phyloP scores from a whole-genome alignment of 805 yeast genomes.

The Schizosaccharomyces japonicus region DNA sequence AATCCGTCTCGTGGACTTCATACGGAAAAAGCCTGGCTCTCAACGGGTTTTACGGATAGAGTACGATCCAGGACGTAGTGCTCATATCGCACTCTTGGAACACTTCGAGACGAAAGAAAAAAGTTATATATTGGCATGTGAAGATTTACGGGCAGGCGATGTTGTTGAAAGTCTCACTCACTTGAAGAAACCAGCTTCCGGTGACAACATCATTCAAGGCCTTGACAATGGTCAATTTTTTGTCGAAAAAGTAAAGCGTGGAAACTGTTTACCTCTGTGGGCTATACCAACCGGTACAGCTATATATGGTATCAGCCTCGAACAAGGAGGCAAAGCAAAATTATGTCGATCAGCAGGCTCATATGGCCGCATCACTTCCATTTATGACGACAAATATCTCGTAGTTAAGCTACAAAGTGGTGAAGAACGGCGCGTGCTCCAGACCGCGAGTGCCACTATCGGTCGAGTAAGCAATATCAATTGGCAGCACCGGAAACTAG shows the following conservation, averaged over 20 bases:
- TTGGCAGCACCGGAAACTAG: slow-evolving; percentile 68
- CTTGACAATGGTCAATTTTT: slow-evolving; percentile 78
- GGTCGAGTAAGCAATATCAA: slow-evolving; percentile 85
- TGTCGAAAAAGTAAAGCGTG: slow-evolving; percentile 69
- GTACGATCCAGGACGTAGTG: slow-evolving; percentile 82
- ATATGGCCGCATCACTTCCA: slow-evolving; percentile 67
- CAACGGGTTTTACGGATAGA: slow-evolving; percentile 73
- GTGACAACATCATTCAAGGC: slow-evolving; percentile 47
- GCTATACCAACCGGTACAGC: slow-evolving; percentile 91
- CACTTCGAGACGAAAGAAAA: slow-evolving; percentile 33
- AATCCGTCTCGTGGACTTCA: slow-evolving; percentile 57
- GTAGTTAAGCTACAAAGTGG: slow-evolving; percentile 69
- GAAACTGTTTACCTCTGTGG: slow-evolving; percentile 76
- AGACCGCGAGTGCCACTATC: slow-evolving; percentile 77
- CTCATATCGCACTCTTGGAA: slow-evolving; percentile 71
- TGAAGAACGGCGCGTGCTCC: slow-evolving; percentile 70
- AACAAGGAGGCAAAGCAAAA: slow-evolving; percentile 56
- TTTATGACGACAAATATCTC: slow-evolving; percentile 45
- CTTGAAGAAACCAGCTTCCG: neutral
- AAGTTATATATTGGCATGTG: slow-evolving; percentile 71
- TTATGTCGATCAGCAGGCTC: slow-evolving; percentile 88
- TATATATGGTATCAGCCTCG: slow-evolving; percentile 65
- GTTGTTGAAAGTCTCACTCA: slow-evolving; percentile 63
- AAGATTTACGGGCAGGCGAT: slow-evolving; percentile 85
- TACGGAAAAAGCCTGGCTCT: slow-evolving; percentile 40